A percentile compares a stretch with the other conserved stretches of the same genome.
phyloP scores from a whole-genome alignment of 1,139 yeast genomes.

The Groenewaldozyma auringiensis region DNA sequence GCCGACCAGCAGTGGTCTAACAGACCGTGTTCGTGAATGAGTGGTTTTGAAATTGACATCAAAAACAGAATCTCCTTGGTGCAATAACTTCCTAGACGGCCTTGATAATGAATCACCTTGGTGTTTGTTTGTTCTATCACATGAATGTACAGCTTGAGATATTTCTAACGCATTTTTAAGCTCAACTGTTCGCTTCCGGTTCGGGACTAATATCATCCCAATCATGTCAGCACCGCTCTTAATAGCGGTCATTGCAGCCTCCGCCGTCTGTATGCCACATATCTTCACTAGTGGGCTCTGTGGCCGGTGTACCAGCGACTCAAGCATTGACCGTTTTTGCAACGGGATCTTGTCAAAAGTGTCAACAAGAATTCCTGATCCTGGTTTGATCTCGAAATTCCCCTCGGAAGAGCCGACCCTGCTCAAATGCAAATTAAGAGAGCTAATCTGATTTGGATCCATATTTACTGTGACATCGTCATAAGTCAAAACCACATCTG shows the following conservation, averaged over 20 bases:
- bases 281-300: conserved; percentile 49
- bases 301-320: conserved; percentile 1
- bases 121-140: conserved; percentile 7
- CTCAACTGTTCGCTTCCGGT: conserved; percentile 62
- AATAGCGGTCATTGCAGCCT: conserved; percentile 64
- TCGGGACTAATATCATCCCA: conserved; percentile 85
- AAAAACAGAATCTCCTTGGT: conserved; percentile 15
- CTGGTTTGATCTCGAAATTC: neutral
- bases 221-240: conserved; percentile 64
- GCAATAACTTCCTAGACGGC: no score
- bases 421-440: neutral
- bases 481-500: conserved; percentile 8
- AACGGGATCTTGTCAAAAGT: neutral
- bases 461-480: neutral
- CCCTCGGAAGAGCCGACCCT: neutral
- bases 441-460: neutral
- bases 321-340: neutral
- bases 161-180: conserved; percentile 48
- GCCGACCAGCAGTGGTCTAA: conserved; percentile 74
- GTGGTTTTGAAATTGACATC: conserved; percentile 18
- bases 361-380: conserved; percentile 1
- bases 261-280: conserved; percentile 67
- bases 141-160: conserved; percentile 30
- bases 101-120: neutral
- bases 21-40: conserved; percentile 23